Evolutionary conservation across 306 rosid genomes (phyloP).

Genomic region (Lithocarpus polystachyus): DNA sequence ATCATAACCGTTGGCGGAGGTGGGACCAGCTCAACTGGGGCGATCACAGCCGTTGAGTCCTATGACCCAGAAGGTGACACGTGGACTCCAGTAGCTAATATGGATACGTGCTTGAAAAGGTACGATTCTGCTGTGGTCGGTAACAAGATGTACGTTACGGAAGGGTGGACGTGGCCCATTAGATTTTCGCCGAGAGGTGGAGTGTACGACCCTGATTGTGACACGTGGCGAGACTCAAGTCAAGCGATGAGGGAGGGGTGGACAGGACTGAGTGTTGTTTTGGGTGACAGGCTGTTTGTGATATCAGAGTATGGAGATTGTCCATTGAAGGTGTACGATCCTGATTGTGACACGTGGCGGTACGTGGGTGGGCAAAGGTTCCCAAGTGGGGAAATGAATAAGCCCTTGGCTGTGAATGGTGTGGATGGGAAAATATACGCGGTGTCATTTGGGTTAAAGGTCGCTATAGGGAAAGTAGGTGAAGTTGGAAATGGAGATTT

Average conservation of each 20-base stretch:
- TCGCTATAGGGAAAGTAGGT: conserved; percentile 44
- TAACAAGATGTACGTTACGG: conserved; percentile 56
- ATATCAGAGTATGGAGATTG: conserved; percentile 57
- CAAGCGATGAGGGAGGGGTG: conserved; percentile 64
- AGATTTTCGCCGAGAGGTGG: conserved; percentile 41
- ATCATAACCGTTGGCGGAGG: conserved; percentile 37
- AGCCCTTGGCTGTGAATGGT: conserved; percentile 48
- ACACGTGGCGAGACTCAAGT: conserved; percentile 54
- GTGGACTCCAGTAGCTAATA: conserved; percentile 31
- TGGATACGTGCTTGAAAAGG: conserved; percentile 5
- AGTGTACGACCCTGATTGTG: conserved; percentile 26
- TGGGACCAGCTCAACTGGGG: background rate
- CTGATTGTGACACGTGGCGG: conserved; percentile 49
- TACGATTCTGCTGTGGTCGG: conserved; percentile 37
- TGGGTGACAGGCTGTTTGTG: conserved; percentile 36
- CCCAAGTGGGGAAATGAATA: conserved; percentile 43
- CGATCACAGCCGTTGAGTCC: background rate
- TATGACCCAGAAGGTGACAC: conserved; percentile 46
- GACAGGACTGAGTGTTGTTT: conserved; percentile 51
- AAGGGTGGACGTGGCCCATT: conserved; percentile 83
- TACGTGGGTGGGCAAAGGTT: conserved; percentile 48
- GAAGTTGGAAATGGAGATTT: conserved; percentile 10
- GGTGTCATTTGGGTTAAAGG: conserved; percentile 45
- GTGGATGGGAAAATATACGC: conserved; percentile 48
- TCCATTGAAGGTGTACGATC: conserved; percentile 53